These are phyloP conservation scores for Picea sitchensis DNA, from an alignment of 75 land plant genomes.

Conservation along the genomic window DNA sequence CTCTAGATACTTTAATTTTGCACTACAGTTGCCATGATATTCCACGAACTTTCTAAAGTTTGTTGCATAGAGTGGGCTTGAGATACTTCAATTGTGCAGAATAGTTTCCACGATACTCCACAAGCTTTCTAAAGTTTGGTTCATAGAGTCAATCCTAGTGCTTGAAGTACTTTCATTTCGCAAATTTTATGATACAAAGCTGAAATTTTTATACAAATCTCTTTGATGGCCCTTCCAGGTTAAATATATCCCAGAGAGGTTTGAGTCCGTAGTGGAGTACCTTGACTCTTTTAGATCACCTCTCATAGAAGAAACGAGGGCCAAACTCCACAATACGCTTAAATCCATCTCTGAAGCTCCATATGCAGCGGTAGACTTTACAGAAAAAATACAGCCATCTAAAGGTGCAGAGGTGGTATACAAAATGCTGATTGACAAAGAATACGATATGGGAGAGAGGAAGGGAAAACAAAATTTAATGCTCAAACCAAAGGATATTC, in stretches of 20 bases:
- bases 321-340: constrained; percentile 41
- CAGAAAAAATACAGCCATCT: constrained; percentile 6
- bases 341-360: constrained; percentile 27
- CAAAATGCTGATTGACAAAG: background rate
- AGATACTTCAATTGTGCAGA: too few relatives aligned
- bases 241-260: constrained; percentile 38
- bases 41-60: too few relatives aligned
- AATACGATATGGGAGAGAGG: background rate
- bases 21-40: too few relatives aligned
- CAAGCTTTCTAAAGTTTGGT: too few relatives aligned
- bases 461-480: background rate
- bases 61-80: too few relatives aligned
- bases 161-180: too few relatives aligned
- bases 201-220: background rate
- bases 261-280: constrained; percentile 34
- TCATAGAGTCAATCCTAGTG: too few relatives aligned
- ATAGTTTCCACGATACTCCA: too few relatives aligned
- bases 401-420: background rate
- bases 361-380: constrained; percentile 16
- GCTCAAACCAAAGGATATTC: constrained; percentile 30
- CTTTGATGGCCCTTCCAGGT: constrained; percentile 30
- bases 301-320: constrained; percentile 62
- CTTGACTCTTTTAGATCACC: constrained; percentile 35
- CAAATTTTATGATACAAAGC: too few relatives aligned
- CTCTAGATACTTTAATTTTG: too few relatives aligned